Base-by-base conservation (phyloP, 306 rosid species). In the Trifolium fragiferum region DNA sequence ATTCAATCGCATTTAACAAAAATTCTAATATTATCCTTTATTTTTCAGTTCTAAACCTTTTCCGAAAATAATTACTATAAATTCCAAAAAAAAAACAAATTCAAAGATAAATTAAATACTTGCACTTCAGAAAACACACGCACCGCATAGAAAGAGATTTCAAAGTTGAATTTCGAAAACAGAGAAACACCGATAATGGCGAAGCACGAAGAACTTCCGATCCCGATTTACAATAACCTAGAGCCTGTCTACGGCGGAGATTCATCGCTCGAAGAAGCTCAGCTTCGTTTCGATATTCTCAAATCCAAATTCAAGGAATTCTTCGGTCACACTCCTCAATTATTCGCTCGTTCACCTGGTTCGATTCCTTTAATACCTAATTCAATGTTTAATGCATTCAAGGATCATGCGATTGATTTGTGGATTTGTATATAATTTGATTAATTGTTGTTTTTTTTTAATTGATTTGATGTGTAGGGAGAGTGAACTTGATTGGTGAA, bases 401-500 rank as follows among this genome's bases (percentile, higher is more conserved):
- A n/a, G n/a, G n/a, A 19, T 54, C 18, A 9, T 20, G 10, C 7
- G 14, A 21, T 55, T 57, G 35, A 57, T 57, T 11, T 57, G 37
- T 57, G 10, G 0, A 1, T 53, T 53, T 21, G 21, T 57, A 2
- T 23, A 23, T 10, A 11, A 4, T 3, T 12, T 25, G 19, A 7
- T 40, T 43, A 8, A 19, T 53, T 53, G 9, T 53, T 53, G 27
- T 51, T 53, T 54, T 44, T 20, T 3, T 30, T 4, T 4, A 30
- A 25, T 25, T 25, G 30, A 1, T 57, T 62, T 80, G 19, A 0
- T 54, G 62, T 74, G 85, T 77, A 94, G 99, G 98, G 81, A 94
- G 99, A 77, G 99, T 94, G 87, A 94, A 94, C 81, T 86, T 94
- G 94, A 92, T 94, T 30, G 99, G 99, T 54, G 99, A 94, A 83